Conservation (phyloP, 805 yeast species). For the Saccharomycopsis capsularis region DNA sequence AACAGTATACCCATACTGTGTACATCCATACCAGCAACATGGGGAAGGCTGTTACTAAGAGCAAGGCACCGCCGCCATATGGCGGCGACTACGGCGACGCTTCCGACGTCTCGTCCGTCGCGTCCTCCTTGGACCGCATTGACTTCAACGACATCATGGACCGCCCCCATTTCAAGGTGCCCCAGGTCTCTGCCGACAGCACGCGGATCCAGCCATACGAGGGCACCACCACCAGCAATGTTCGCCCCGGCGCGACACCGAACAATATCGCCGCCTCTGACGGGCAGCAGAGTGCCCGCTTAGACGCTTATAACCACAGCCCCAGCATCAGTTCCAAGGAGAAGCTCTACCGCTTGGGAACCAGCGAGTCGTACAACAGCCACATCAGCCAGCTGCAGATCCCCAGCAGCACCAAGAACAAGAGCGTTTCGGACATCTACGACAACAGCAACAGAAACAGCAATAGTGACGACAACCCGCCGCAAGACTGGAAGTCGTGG, state of each 20-base stretch:
- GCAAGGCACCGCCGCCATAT: no score
- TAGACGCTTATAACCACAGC: not conserved
- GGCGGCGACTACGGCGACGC: not conserved
- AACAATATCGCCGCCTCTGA: not conserved
- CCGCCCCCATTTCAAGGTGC: slow-evolving; percentile 2
- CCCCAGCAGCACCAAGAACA: not conserved
- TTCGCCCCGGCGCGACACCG: not conserved
- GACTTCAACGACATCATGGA: slow-evolving; percentile 13
- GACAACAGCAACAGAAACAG: not conserved
- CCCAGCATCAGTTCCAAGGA: not conserved
- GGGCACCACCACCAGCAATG: not conserved
- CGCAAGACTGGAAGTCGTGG: slow-evolving; percentile 8
- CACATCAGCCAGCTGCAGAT: not conserved
- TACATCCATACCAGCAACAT: no score
- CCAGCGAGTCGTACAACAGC: not conserved
- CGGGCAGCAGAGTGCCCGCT: not conserved
- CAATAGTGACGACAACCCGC: not conserved
- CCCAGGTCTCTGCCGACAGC: not conserved
- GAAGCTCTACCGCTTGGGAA: not conserved
- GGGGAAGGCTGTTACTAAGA: no score
- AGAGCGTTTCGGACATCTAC: not conserved
- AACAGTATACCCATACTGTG: slow-evolving; percentile 49
- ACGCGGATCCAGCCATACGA: not conserved
- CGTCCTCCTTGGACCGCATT: slow-evolving; percentile 17
- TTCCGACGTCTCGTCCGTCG: slow-evolving; percentile 8